A percentile compares a stretch with the other conserved stretches of the same genome.
Conservation (phyloP, 352 stramenopile species). For the Phytophthora cryptogea region DNA sequence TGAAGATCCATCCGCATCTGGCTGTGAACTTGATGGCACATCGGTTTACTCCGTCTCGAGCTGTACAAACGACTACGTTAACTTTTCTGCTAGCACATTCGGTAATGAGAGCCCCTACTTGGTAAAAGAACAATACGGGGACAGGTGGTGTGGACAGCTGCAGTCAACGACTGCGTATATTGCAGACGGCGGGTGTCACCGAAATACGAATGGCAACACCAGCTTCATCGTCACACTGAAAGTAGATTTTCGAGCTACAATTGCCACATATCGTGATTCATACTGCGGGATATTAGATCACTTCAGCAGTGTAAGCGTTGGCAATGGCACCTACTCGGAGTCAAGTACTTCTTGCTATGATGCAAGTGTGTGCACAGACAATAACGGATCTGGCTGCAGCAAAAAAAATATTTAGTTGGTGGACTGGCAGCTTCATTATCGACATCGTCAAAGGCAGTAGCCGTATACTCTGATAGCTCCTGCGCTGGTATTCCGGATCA, state of each 20-base stretch:
- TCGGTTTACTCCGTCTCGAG: constrained; percentile 1
- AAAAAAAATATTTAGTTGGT: constrained; percentile 9
- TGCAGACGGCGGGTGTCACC: background rate
- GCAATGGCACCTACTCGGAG: background rate
- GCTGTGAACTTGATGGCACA: background rate
- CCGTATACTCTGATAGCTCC: constrained; percentile 5
- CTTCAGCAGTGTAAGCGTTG: background rate
- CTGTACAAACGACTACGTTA: constrained; percentile 2
- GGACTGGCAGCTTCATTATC: constrained; percentile 3
- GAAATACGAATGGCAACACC: background rate
- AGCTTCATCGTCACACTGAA: constrained; percentile 8
- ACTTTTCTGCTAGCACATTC: background rate
- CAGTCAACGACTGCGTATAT: constrained; percentile 2
- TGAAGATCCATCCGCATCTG: background rate
- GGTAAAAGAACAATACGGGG: constrained; percentile 8
- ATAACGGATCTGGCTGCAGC: constrained; percentile 7
- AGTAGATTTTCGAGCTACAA: background rate
- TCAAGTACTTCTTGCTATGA: background rate
- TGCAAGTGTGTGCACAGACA: background rate
- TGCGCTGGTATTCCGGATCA: constrained; percentile 1
- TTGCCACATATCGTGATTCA: constrained; percentile 1
- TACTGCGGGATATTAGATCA: background rate
- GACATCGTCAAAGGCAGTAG: background rate
- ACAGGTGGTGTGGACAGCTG: background rate
- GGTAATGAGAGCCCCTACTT: constrained; percentile 8